Evolutionary conservation across 2,329 filamentous ascomycete species (phyloP), one percentile per base, ranked within the genome.

Genomic region (Aspergillus felis): DNA sequence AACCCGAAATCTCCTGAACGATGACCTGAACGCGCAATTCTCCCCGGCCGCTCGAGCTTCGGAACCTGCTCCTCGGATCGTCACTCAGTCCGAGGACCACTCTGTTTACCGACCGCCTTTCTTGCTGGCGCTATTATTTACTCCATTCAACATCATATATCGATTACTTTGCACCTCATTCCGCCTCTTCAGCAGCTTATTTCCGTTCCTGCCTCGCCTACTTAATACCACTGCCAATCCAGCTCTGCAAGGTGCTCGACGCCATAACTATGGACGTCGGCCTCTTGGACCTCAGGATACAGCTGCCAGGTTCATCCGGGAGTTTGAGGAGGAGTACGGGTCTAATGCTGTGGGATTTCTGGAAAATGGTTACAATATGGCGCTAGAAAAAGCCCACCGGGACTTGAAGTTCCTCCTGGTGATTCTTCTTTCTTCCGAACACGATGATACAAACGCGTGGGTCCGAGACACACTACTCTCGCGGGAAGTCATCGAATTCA

Each of bases 241-340:
- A 12, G 80, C 82, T n/a, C 60, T 75, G 22, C 72, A 72, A 29
- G 68, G 72, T n/a, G 58, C 63, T 24, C 67, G 50, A 75, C 83
- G 67, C 73, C 87, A 86, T 64, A 87, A 87, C 1, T 85, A 81
- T 59, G 88, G 89, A 3, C 84, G 93, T 35, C 83, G 91, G 64
- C 84, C 91, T 64, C 78, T 97, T 48, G 89, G 89, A 69, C 92
- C 93, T 1, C 86, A 90, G 56, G 94, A 99, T 69, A 93, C 91
- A 0, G 92, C 93, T 0, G 87, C 90, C 27, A 83, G 94, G 32
- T 96, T 97, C 73, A 89, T 91, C 68, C 85, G 93, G 8, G 92
- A 97, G 66, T 96, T 99, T 64, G 92, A 96, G 67, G 94, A 99
- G 75, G 91, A 96, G 67, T 94, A 97, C 69, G 92, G 91, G 0